A percentile compares a stretch with the other conserved stretches of the same genome.
These are phyloP conservation scores for Antitrichia curtipendula DNA, from an alignment of 225 moss, liverwort and hornwort species.

Conservation along the genomic window DNA sequence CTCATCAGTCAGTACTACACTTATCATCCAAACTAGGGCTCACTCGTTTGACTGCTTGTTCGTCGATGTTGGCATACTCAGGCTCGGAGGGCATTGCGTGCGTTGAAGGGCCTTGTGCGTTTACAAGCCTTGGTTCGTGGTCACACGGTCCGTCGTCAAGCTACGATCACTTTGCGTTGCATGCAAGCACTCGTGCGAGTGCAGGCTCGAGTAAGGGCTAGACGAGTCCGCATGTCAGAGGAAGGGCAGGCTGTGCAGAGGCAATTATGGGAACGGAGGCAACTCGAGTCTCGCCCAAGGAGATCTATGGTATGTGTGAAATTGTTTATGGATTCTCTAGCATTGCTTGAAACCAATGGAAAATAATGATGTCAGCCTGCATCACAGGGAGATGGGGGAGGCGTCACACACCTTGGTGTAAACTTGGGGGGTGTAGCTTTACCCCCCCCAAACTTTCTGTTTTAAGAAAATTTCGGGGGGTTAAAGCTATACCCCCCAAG, in stretches of 20 bases:
- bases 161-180: constrained; percentile 39
- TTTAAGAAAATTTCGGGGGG: too few species aligned
- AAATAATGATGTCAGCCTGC: not conserved
- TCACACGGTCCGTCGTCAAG: constrained; percentile 41
- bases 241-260: constrained; percentile 47
- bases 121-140: constrained; percentile 48
- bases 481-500: too few species aligned
- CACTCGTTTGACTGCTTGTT: not conserved
- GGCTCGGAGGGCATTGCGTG: constrained; percentile 53
- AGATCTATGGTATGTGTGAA: constrained; percentile 14
- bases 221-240: constrained; percentile 43
- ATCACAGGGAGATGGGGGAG: too few species aligned
- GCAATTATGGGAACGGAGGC: constrained; percentile 31
- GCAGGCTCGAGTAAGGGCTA: constrained; percentile 42
- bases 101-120: constrained; percentile 33
- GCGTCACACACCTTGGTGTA: too few species aligned
- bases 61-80: not conserved
- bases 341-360: not conserved
- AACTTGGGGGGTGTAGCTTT: too few species aligned
- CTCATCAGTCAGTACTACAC: not conserved
- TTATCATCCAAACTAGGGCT: not conserved
- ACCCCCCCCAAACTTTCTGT: too few species aligned
- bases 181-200: constrained; percentile 51
- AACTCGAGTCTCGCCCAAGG: constrained; percentile 27
- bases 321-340: not conserved